phyloP scores from a whole-genome alignment of 2,329 filamentous ascomycete species.

The Colletotrichum paranaense region DNA sequence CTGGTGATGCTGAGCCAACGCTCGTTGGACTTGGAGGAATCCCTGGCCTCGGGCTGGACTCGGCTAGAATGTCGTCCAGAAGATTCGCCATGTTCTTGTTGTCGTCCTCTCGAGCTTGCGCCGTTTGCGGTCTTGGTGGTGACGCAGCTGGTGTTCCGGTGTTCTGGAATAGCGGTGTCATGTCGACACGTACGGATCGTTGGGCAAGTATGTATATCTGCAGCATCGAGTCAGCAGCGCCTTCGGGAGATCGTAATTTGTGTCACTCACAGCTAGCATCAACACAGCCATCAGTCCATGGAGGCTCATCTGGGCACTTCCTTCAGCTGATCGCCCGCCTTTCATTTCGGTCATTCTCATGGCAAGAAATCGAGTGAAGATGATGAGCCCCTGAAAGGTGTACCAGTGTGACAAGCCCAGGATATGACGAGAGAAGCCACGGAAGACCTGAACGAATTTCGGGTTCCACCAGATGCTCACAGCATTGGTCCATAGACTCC shows the following conservation, averaged over 20 bases:
- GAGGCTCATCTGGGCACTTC: constrained; percentile 57
- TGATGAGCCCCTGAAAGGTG: constrained; percentile 69
- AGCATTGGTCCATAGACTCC: constrained; percentile 60
- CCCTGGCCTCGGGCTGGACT: constrained; percentile 36
- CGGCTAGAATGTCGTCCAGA: constrained; percentile 56
- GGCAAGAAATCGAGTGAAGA: constrained; percentile 66
- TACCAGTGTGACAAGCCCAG: constrained; percentile 74
- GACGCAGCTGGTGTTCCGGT: constrained; percentile 39
- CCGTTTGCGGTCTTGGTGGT: constrained; percentile 36
- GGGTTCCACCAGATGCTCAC: constrained; percentile 77
- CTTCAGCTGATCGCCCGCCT: constrained; percentile 49
- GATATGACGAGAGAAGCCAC: constrained; percentile 71
- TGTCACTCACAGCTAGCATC: constrained; percentile 63
- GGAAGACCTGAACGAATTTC: constrained; percentile 67
- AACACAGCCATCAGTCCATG: constrained; percentile 67
- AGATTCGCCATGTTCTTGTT: constrained; percentile 58
- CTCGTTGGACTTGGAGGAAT: constrained; percentile 27
- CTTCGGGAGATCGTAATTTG: not conserved
- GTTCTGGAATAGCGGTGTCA: constrained; percentile 63
- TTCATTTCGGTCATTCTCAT: constrained; percentile 53
- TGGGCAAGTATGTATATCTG: constrained; percentile 59
- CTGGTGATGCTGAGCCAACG: constrained; percentile 36
- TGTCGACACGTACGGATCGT: constrained; percentile 65
- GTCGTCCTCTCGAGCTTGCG: constrained; percentile 42
- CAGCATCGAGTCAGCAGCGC: constrained; percentile 38